Base-by-base conservation (phyloP, 2,329 filamentous ascomycete genomes). In the Talaromyces funiculosus region DNA sequence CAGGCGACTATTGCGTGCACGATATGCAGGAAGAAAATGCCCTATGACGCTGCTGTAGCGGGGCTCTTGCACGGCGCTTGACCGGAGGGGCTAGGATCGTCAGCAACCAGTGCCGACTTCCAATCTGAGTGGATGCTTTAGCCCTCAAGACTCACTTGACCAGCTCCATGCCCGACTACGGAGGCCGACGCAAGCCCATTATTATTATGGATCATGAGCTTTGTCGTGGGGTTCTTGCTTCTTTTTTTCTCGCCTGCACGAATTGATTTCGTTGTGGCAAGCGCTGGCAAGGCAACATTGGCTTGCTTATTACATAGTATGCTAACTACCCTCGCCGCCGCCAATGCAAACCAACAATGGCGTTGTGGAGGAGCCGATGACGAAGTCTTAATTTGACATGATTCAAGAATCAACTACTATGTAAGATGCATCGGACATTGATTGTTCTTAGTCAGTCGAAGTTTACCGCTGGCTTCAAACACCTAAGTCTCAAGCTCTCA, bases 21-120 rank as follows among this genome's bases (percentile, higher is more conserved):
- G 43, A 51, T 47, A 57, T 33, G 18, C 31, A 45, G 49, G 29
- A 45, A 45, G 18, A 24, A 33, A 38, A 49, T 35, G 35, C 22
- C 26, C 49, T 54, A 62, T 62, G 60, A 62, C 60, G 56, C 60
- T 40, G 49, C n/a, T 37, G 51, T 26, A 57, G 60, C 56, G 60
- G 60, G 60, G 60, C 59, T 57, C 29, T 33, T 47, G 43, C 14
- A 59, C 47, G 29, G 18, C 40, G 10, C 29, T 55, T 26, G 16
- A 29, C 37, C 24, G 22, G 60, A 54, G 38, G 49, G 58, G 57
- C 57, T 59, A 42, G n/a, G 57, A 59, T 59, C 57, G 45, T 59
- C 57, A 58, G 56, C 43, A 57, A 35, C 26, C 42, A 47, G 54
- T 42, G 40, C 40, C 40, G 6, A 22, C 37, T 22, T 5, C 18